Conservation (phyloP, 106 monocot species). For the Ottelia alismoides region DNA sequence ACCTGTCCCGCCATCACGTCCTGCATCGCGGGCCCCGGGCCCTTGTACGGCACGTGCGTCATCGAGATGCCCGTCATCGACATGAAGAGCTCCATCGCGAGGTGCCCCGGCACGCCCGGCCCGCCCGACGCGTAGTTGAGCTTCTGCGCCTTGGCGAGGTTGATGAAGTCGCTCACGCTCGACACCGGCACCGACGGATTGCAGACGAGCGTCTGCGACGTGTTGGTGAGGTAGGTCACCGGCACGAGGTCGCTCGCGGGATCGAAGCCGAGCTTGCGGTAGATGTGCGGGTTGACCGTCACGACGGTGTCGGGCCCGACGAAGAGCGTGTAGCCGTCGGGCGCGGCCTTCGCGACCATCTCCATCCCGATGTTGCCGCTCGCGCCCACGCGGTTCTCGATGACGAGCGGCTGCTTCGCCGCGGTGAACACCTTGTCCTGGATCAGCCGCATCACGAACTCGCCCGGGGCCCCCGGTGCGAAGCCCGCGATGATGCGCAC, state of each 20-base stretch:
- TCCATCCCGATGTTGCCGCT: too few species aligned
- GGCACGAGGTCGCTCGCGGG: not conserved
- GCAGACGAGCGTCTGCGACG: not conserved
- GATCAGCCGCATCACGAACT: too few species aligned
- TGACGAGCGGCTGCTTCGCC: too few species aligned
- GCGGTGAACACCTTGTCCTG: too few species aligned
- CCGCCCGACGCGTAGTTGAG: not conserved
- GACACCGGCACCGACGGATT: not conserved
- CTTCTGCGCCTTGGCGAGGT: not conserved
- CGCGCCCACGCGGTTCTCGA: too few species aligned
- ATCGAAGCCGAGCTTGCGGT: not conserved
- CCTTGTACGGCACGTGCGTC: not conserved
- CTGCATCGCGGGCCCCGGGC: not conserved
- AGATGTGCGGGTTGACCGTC: not conserved
- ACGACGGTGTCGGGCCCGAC: not conserved
- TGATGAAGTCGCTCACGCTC: not conserved
- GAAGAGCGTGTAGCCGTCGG: not conserved
- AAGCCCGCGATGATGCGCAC: too few species aligned
- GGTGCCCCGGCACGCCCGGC: not conserved
- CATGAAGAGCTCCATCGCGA: not conserved
- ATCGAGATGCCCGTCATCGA: not conserved
- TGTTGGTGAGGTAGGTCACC: not conserved
- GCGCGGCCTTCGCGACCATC: too few species aligned
- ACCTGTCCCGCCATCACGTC: not conserved
- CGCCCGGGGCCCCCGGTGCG: too few species aligned